Percentiles rank a stretch among this genome's conserved stretches.
phyloP scores from a whole-genome alignment of 176 grass and related monocot genomes.

The Phragmites australis region DNA sequence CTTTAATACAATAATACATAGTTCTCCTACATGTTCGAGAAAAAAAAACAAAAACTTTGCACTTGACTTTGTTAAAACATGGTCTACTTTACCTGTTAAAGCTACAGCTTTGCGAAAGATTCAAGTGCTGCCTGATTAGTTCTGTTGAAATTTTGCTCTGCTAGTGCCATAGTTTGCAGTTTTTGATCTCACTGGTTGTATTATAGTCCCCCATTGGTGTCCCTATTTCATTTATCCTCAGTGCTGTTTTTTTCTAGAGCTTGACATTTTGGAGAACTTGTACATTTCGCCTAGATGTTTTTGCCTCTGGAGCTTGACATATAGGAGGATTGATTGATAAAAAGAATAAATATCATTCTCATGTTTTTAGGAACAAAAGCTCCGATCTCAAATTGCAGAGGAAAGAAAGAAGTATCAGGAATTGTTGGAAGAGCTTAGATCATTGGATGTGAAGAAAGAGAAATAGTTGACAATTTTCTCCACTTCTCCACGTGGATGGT shows the following conservation, averaged over 20 bases:
- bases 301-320: neutral
- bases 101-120: neutral
- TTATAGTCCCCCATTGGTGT: neutral
- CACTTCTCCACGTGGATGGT: neutral
- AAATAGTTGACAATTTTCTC: constrained; percentile 24
- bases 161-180: neutral
- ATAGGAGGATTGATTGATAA: constrained; percentile 29
- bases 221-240: neutral
- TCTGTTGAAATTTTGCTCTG: neutral
- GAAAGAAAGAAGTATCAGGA: constrained; percentile 61
- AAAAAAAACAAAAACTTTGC: neutral
- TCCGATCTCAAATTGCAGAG: constrained; percentile 64
- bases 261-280: neutral
- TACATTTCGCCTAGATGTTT: neutral
- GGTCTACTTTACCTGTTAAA: neutral
- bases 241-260: neutral
- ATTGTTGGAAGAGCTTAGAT: constrained; percentile 58
- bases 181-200: neutral
- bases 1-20: no score
- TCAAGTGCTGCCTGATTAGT: neutral
- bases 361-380: constrained; percentile 69
- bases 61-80: neutral
- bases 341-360: constrained; percentile 27
- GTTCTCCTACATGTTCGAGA: no score
- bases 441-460: constrained; percentile 70